A percentile compares a stretch with the other conserved stretches of the same genome.
These are phyloP conservation scores for Talaromyces pinophilus DNA, from an alignment of 2,329 filamentous ascomycete genomes.

Conservation along the genomic window DNA sequence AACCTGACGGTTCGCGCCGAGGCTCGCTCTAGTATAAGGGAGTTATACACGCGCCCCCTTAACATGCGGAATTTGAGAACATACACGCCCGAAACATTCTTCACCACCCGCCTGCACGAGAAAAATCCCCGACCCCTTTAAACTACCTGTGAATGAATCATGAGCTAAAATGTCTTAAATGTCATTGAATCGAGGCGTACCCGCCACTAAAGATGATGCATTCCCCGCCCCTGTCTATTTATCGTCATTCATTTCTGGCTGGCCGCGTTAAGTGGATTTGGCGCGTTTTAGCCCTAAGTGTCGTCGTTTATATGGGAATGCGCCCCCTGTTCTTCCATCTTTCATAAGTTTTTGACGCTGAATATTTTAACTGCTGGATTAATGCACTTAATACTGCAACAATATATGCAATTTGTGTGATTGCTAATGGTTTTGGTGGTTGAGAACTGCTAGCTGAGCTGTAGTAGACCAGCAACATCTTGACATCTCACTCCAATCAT, in stretches of 20 bases:
- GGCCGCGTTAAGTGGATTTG: slow-evolving; percentile 9
- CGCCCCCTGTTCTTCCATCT: not conserved
- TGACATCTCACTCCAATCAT: not conserved
- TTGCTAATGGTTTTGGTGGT: not conserved
- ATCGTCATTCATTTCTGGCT: slow-evolving; percentile 1
- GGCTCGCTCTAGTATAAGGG: not conserved
- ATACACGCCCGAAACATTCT: slow-evolving; percentile 16
- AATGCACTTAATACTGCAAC: not conserved
- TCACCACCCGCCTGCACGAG: slow-evolving; percentile 10
- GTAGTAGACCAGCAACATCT: not conserved
- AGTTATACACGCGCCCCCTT: slow-evolving; percentile 9
- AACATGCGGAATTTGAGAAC: slow-evolving; percentile 1
- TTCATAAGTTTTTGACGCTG: not conserved
- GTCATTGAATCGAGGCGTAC: not conserved
- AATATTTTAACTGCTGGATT: not conserved
- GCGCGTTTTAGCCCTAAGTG: slow-evolving; percentile 24
- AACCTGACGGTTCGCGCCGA: slow-evolving; percentile 5
- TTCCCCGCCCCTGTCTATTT: slow-evolving; percentile 24
- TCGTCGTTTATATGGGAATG: slow-evolving; percentile 23
- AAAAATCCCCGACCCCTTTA: slow-evolving; percentile 13
- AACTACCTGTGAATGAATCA: not conserved
- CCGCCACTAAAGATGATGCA: slow-evolving; percentile 24
- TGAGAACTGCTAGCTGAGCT: not conserved
- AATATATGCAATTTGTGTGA: not conserved
- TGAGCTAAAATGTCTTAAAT: no score